Percentiles rank a stretch among this genome's conserved stretches.
Conservation (phyloP, 495 filamentous ascomycete genomes). For the Penicillium cinerascens region DNA sequence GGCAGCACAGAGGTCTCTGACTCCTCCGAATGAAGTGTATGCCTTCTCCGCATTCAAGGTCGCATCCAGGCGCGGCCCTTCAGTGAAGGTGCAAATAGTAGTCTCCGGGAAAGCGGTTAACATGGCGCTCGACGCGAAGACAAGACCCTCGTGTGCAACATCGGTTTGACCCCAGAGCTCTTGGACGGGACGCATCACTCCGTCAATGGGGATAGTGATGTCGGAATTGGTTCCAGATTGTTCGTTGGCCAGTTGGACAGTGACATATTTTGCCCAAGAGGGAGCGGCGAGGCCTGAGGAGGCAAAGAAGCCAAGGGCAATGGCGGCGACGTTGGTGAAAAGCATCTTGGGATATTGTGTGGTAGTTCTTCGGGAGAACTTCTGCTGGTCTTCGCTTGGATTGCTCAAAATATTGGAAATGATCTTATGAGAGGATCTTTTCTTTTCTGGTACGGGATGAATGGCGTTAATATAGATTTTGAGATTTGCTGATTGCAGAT, state of each 20-base stretch:
- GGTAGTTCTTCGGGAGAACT: neutral
- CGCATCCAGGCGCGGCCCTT: constrained; percentile 2
- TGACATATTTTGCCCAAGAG: constrained; percentile 9
- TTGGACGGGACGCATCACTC: constrained; percentile 17
- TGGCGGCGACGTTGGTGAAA: constrained; percentile 13
- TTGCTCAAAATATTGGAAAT: neutral
- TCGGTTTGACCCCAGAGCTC: constrained; percentile 23
- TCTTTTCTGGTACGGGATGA: neutral
- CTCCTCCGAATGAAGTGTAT: constrained; percentile 6
- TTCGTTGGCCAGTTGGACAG: constrained; percentile 24
- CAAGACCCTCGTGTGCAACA: constrained; percentile 16
- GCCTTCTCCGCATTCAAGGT: constrained; percentile 10
- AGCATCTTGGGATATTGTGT: constrained; percentile 12
- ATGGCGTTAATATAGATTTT: constrained; percentile 2
- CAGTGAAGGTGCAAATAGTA: constrained; percentile 17
- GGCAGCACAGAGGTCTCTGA: constrained; percentile 19
- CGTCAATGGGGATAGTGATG: constrained; percentile 18
- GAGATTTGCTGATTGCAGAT: neutral
- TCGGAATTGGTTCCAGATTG: constrained; percentile 18
- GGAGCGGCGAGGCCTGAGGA: constrained; percentile 7
- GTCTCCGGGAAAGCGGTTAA: constrained; percentile 16
- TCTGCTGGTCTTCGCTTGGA: neutral
- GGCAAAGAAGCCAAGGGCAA: constrained; percentile 14
- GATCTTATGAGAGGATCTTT: neutral
- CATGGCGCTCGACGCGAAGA: constrained; percentile 24